Evolutionary conservation across 1,284 basidiomycete genomes (phyloP), one percentile per base, ranked within the genome.

Genomic region (Apiotrichum siamense): DNA sequence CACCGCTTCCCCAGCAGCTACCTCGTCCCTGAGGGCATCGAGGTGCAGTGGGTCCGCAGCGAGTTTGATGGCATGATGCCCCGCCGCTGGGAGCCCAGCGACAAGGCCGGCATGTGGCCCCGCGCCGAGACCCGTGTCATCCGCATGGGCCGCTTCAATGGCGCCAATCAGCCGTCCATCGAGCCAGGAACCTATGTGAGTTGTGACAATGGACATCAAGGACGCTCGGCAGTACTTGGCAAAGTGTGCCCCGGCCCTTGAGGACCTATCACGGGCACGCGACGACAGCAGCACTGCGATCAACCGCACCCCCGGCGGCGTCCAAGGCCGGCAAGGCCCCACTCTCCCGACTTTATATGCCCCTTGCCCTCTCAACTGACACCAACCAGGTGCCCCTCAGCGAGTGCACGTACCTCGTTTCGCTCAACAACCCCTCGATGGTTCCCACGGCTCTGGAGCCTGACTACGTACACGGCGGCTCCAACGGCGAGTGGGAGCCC

Each of bases 1-100:
- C 79, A 97, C 68, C 81, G 94, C 15, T 99, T 93, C 78, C 90
- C 93, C 0, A 82, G 87, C 1, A 86, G 87, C 68, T 97, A 88
- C 74, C 80, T 94, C 43, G 80, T 97, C 18, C 92, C 94, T 1
- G 81, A 86, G 49, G 86, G 83, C 17, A 77, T 97, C 50, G 80
- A 83, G 41, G 84, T 94, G 15, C 80, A 86, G 56, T 97, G 91
- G 75, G 77, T 97, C 67, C 85, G 88, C 77, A 90, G 86, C 71
- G 88, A 86, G 49, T 96, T 97, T 63, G 79, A 84, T 52, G 94
- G 92, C 15, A 82, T 92, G 67, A 77, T 98, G 57, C 96, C 96
- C 5, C 82, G 85, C 36, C 59, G 55, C 44, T 75, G 59, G 73
- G 69, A 66, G 52, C 44, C 49, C 33, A 54, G 49, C 24, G 57